phyloP scores from a whole-genome alignment of 2,329 filamentous ascomycete species.

The Verticillium albo-atrum region DNA sequence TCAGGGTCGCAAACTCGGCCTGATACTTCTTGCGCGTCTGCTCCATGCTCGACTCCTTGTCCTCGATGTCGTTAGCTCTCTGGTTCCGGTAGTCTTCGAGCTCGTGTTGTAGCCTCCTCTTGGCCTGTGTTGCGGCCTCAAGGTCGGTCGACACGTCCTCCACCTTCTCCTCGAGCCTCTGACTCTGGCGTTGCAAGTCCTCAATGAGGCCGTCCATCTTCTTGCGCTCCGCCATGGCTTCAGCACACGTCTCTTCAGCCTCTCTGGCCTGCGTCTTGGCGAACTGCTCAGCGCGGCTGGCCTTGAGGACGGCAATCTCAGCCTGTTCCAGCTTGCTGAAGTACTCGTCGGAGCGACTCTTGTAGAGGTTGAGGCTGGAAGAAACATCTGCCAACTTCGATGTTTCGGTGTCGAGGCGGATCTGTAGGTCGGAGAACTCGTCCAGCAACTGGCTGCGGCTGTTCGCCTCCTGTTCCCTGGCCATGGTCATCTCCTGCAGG shows the following conservation, averaged over 20 bases:
- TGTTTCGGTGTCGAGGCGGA: slow-evolving; percentile 82
- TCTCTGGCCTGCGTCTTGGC: slow-evolving; percentile 86
- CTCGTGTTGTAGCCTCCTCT: slow-evolving; percentile 93
- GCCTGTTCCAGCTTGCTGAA: slow-evolving; percentile 96
- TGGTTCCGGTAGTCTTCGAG: slow-evolving; percentile 96
- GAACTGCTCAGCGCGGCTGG: slow-evolving; percentile 86
- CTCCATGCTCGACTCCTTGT: slow-evolving; percentile 93
- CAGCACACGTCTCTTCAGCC: slow-evolving; percentile 84
- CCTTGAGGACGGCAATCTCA: slow-evolving; percentile 91
- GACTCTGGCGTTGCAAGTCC: slow-evolving; percentile 83
- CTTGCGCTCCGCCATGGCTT: slow-evolving; percentile 87
- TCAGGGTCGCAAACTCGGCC: slow-evolving; percentile 81
- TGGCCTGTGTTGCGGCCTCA: slow-evolving; percentile 77
- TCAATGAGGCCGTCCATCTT: slow-evolving; percentile 85
- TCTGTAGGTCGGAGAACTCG: slow-evolving; percentile 91
- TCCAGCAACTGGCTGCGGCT: slow-evolving; percentile 84
- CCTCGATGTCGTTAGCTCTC: slow-evolving; percentile 91
- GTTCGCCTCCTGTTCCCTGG: slow-evolving; percentile 81
- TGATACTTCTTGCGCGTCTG: slow-evolving; percentile 98
- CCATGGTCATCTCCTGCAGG: slow-evolving; percentile 71
- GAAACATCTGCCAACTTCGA: slow-evolving; percentile 81
- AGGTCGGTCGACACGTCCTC: slow-evolving; percentile 91
- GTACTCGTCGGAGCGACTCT: slow-evolving; percentile 89
- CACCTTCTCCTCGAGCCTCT: slow-evolving; percentile 83
- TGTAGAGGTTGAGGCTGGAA: slow-evolving; percentile 83